A percentile compares a stretch with the other conserved stretches of the same genome.
These are phyloP conservation scores for Serendipita sp. DNA, from an alignment of 768 basidiomycete genomes.

Conservation along the genomic window DNA sequence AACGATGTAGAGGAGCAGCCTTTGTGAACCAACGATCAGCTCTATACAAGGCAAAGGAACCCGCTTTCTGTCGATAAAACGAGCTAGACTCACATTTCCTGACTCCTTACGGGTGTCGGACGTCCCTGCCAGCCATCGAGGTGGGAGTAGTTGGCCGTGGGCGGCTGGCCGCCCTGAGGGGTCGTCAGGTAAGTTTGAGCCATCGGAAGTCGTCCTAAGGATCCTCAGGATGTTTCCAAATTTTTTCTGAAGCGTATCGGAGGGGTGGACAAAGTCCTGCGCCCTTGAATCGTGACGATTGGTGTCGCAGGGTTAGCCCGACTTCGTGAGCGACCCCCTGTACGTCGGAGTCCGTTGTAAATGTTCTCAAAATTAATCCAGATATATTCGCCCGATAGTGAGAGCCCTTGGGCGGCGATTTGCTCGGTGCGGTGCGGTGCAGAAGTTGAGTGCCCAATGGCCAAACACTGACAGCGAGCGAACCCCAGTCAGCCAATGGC, in stretches of 20 bases:
- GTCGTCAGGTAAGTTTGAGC: background rate
- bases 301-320: too few species aligned
- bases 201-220: background rate
- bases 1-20: conserved; percentile 23
- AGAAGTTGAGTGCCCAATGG: too few species aligned
- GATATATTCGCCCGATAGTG: too few species aligned
- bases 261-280: background rate
- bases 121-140: background rate
- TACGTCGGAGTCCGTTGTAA: too few species aligned
- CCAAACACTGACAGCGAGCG: too few species aligned
- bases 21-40: conserved; percentile 3
- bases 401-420: too few species aligned
- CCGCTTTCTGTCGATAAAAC: background rate
- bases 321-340: too few species aligned
- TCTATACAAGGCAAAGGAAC: background rate
- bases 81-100: background rate
- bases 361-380: too few species aligned
- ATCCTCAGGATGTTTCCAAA: background rate
- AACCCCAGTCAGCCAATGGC: too few species aligned
- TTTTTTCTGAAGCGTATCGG: background rate
- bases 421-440: too few species aligned
- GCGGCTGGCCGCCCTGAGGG: background rate
- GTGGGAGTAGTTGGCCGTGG: background rate
- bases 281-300: background rate
- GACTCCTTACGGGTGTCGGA: background rate